phyloP scores from a whole-genome alignment of 139 green algal species.

The Gonium pectorale region DNA sequence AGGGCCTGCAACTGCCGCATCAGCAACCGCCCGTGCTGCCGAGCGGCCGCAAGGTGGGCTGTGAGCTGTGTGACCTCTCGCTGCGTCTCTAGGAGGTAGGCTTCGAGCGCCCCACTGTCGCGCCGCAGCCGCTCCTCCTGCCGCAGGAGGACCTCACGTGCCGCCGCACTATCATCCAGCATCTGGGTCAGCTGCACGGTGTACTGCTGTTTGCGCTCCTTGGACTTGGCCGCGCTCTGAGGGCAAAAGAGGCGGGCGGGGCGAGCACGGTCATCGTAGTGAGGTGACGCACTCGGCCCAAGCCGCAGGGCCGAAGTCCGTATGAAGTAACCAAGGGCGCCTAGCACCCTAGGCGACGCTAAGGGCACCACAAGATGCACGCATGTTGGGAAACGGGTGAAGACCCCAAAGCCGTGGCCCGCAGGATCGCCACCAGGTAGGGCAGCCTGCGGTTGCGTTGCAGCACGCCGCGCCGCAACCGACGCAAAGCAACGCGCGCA shows the following conservation, averaged over 20 bases:
- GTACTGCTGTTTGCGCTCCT: slow-evolving; percentile 69
- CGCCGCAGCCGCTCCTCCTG: slow-evolving; percentile 11
- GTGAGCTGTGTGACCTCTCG: neutral
- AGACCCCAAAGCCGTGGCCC: too few species aligned
- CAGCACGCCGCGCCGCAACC: too few species aligned
- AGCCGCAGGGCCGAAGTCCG: too few species aligned
- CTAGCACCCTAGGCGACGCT: neutral
- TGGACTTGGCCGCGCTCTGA: slow-evolving; percentile 62
- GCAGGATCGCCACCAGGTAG: too few species aligned
- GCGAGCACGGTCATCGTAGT: too few species aligned
- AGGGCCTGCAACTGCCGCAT: neutral
- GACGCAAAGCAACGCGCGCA: too few species aligned
- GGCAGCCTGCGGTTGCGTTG: too few species aligned
- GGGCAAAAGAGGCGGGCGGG: neutral
- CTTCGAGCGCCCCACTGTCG: neutral
- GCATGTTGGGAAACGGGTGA: too few species aligned
- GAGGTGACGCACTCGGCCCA: too few species aligned
- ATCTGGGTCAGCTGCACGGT: slow-evolving; percentile 61
- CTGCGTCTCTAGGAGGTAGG: neutral
- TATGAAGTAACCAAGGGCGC: too few species aligned
- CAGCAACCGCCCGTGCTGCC: neutral
- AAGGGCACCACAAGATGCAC: too few species aligned
- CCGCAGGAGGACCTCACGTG: neutral
- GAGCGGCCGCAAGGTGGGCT: neutral
- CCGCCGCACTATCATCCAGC: neutral